phyloP scores from a whole-genome alignment of 1,139 yeast species.

The Suhomyces maxii region DNA sequence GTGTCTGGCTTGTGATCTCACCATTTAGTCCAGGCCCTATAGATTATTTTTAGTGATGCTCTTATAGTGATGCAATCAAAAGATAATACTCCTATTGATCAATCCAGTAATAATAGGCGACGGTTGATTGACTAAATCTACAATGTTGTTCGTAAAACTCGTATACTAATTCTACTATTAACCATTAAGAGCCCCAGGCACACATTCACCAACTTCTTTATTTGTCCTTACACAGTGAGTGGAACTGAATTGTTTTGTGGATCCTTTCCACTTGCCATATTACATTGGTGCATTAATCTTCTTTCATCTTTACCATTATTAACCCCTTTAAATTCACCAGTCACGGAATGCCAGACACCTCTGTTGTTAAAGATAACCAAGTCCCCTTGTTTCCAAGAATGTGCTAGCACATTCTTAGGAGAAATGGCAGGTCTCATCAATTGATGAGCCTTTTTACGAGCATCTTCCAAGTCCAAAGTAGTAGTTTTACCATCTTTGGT shows the following conservation, averaged over 20 bases:
- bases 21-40: no score
- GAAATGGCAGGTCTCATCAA: conserved; percentile 85
- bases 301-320: conserved; percentile 60
- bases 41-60: no score
- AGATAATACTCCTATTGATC: no score
- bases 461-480: conserved; percentile 61
- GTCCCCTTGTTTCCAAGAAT: conserved; percentile 80
- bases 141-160: no score
- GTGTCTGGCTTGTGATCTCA: no score
- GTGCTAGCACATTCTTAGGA: conserved; percentile 73
- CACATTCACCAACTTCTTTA: no score
- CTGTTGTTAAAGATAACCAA: conserved; percentile 81
- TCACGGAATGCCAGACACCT: conserved; percentile 88
- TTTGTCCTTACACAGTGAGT: no score
- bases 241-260: conserved; percentile 35
- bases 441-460: conserved; percentile 66
- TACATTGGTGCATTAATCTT: conserved; percentile 90
- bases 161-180: no score
- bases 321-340: conserved; percentile 71
- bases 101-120: no score
- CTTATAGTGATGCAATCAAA: no score
- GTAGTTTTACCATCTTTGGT: conserved; percentile 52
- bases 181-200: no score
- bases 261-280: conserved; percentile 78
- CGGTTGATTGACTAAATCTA: no score